Conservation (phyloP, 176 grass and related monocot species). For the Typha latifolia region DNA sequence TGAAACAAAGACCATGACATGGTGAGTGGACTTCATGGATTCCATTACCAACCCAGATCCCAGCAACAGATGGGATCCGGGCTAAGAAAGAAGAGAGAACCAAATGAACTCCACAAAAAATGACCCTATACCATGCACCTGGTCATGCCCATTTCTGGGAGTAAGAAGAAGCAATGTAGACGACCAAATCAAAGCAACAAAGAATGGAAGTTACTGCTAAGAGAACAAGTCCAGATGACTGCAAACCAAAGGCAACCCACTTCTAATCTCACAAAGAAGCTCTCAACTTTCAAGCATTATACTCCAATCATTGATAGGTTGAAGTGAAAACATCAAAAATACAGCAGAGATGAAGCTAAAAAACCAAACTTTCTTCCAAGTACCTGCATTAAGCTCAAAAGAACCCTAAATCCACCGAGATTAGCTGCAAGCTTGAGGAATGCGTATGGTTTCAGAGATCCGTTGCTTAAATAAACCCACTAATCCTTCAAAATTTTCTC, state of each 20-base stretch:
- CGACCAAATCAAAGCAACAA: no score
- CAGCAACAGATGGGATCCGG: constrained; percentile 23
- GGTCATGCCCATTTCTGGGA: no score
- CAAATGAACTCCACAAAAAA: not conserved
- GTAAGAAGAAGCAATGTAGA: no score
- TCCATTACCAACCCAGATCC: constrained; percentile 17
- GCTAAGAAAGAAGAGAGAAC: constrained; percentile 7
- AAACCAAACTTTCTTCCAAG: not conserved
- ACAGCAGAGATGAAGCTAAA: not conserved
- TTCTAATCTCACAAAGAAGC: not conserved
- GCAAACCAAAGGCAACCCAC: not conserved
- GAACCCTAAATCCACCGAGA: not conserved
- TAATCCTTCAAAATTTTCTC: no score
- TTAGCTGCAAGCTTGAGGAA: not conserved
- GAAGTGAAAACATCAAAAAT: not conserved
- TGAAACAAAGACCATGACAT: constrained; percentile 17
- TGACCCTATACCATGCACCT: no score
- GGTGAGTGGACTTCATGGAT: constrained; percentile 22
- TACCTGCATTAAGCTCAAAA: constrained; percentile 1
- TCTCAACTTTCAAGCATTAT: not conserved
- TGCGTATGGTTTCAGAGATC: no score
- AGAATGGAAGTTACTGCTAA: no score
- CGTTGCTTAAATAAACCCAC: no score
- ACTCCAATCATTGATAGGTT: not conserved
- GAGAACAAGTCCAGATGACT: not conserved